Evolutionary conservation across 176 grass and related monocot genomes (phyloP).

Genomic region (Aechmea fasciata): DNA sequence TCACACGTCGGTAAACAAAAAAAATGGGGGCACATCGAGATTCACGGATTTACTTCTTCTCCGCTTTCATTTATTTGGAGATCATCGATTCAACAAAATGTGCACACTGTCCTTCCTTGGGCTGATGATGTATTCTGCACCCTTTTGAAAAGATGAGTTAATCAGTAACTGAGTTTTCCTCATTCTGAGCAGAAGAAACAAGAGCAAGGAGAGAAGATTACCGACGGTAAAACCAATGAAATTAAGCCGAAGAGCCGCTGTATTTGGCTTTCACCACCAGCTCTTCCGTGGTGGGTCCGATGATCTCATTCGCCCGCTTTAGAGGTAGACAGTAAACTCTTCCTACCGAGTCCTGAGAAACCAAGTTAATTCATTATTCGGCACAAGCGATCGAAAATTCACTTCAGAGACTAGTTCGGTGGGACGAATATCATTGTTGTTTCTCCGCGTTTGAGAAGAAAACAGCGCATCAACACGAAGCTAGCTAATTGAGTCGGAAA

Average conservation of each 20-base stretch:
- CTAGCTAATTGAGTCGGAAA: background rate
- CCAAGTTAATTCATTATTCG: background rate
- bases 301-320: slow-evolving; percentile 78
- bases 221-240: slow-evolving; percentile 14
- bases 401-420: background rate
- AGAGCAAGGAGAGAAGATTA: slow-evolving; percentile 3
- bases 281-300: slow-evolving; percentile 79
- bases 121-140: background rate
- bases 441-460: background rate
- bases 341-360: slow-evolving; percentile 71
- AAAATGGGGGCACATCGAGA: background rate
- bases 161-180: background rate
- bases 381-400: background rate
- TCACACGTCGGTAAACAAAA: background rate
- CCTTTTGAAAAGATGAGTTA: background rate
- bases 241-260: slow-evolving; percentile 17
- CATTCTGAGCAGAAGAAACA: background rate
- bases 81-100: background rate
- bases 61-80: background rate
- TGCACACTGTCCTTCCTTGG: background rate
- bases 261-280: slow-evolving; percentile 67
- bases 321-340: slow-evolving; percentile 72
- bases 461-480: background rate
- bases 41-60: background rate
- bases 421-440: background rate